Evolutionary conservation across 306 rosid genomes (phyloP).

Genomic region (Cajanus cajan): DNA sequence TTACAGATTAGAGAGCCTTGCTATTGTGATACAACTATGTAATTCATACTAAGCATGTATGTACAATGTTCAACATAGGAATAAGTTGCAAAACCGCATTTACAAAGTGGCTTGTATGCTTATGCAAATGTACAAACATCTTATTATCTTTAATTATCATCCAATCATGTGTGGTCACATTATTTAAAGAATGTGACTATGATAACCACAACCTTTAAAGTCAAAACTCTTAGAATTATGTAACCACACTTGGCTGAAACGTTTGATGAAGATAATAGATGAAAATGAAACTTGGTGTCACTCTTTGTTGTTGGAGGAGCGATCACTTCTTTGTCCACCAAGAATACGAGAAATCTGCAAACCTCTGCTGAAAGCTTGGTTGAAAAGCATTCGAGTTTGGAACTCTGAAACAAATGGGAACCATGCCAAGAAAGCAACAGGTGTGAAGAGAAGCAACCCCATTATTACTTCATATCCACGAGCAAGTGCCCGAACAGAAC

Average conservation of each 20-base stretch:
- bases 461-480: constrained; percentile 80
- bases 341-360: constrained; percentile 92
- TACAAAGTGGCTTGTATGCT: neutral
- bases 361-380: constrained; percentile 98
- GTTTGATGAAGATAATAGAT: neutral
- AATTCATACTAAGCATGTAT: neutral
- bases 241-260: neutral
- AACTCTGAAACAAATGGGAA: constrained; percentile 96
- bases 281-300: constrained; percentile 31
- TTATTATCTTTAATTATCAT: constrained; percentile 4
- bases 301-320: constrained; percentile 62
- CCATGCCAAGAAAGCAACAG: constrained; percentile 97
- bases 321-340: constrained; percentile 74
- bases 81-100: neutral
- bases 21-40: neutral
- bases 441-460: constrained; percentile 87
- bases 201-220: neutral
- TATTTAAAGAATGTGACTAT: neutral
- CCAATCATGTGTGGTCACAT: neutral
- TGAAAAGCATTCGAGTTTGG: constrained; percentile 94
- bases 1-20: neutral
- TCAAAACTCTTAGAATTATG: constrained; percentile 22
- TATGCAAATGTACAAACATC: constrained; percentile 3
- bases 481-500: constrained; percentile 69
- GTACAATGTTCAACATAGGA: neutral